Percentiles rank a stretch among this genome's conserved stretches.
phyloP scores from a whole-genome alignment of 2,329 filamentous ascomycete species.

The Ophiostoma tasmaniense region DNA sequence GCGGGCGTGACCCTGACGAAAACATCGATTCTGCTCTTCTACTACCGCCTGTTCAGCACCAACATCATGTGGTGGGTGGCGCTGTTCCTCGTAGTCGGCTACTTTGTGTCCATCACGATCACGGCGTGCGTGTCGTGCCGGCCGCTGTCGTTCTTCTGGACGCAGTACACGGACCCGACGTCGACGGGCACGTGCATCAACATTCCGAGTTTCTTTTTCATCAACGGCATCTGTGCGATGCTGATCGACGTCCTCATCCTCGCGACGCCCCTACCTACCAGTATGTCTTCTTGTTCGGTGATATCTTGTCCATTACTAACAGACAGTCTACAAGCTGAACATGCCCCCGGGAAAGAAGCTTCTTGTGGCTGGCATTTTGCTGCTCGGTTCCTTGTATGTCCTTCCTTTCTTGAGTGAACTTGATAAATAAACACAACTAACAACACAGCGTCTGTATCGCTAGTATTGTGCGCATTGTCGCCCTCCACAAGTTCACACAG shows the following conservation, averaged over 20 bases:
- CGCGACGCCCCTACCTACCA: not conserved
- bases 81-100: not conserved
- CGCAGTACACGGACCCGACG: not conserved
- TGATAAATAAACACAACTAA: not conserved
- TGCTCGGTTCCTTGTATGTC: not conserved
- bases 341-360: not conserved
- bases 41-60: not conserved
- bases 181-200: not conserved
- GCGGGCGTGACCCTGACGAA: not conserved
- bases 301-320: not conserved
- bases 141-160: not conserved
- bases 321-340: conserved; percentile 1
- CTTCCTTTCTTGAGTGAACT: too few relatives aligned
- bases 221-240: not conserved
- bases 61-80: not conserved
- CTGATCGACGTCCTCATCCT: not conserved
- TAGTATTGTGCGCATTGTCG: not conserved
- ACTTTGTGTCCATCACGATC: not conserved
- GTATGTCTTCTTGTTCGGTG: not conserved
- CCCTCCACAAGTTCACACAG: not conserved
- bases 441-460: not conserved
- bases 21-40: not conserved
- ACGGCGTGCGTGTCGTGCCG: not conserved
- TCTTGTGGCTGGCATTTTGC: not conserved
- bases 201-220: not conserved